phyloP scores from a whole-genome alignment of 2,329 filamentous ascomycete species.

The Botrytis byssoidea region DNA sequence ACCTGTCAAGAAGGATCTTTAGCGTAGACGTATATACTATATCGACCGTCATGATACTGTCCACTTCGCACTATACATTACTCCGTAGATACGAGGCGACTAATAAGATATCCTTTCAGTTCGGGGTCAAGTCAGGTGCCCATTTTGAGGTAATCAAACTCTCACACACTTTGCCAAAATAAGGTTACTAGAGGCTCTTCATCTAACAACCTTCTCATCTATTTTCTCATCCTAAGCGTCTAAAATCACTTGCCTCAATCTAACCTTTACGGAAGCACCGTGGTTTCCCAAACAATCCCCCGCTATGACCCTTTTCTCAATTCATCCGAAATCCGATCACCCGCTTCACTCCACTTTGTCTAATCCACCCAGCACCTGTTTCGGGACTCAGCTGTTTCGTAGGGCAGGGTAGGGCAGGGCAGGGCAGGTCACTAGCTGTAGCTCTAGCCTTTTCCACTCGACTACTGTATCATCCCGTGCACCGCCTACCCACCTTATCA shows the following conservation, averaged over 20 bases:
- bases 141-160: slow-evolving; percentile 5
- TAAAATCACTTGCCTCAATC: neutral
- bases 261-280: neutral
- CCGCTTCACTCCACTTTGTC: slow-evolving; percentile 6
- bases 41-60: neutral
- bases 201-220: neutral
- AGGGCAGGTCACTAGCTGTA: slow-evolving; percentile 2
- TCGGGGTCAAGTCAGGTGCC: neutral
- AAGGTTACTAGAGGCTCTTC: neutral
- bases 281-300: neutral
- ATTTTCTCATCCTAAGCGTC: neutral
- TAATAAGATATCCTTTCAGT: neutral
- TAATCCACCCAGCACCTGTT: slow-evolving; percentile 13
- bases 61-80: neutral
- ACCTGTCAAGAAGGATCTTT: slow-evolving; percentile 2
- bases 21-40: neutral
- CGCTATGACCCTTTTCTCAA: slow-evolving; percentile 11
- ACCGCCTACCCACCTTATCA: neutral
- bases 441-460: neutral
- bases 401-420: slow-evolving; percentile 17
- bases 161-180: slow-evolving; percentile 4
- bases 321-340: slow-evolving; percentile 16
- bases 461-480: slow-evolving; percentile 3
- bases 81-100: neutral
- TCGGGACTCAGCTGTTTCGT: slow-evolving; percentile 13